These are phyloP conservation scores for Pueraria montana DNA, from an alignment of 306 rosid genomes.

Conservation along the genomic window DNA sequence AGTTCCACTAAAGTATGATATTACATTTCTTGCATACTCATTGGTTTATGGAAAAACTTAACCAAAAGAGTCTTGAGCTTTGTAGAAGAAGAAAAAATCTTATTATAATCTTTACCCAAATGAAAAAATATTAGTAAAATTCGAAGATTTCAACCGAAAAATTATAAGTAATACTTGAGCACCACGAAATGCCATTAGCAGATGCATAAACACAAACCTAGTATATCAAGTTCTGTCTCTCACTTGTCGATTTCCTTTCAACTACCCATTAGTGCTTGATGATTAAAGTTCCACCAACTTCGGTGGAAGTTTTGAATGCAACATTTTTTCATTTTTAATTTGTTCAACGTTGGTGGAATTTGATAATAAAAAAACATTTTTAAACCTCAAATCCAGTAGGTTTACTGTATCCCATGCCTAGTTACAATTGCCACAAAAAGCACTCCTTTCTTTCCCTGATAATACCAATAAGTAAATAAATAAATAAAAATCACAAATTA, in stretches of 20 bases:
- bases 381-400: constrained; percentile 19
- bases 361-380: background rate
- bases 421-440: constrained; percentile 3
- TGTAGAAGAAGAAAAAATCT: background rate
- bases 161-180: background rate
- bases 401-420: constrained; percentile 19
- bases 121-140: background rate
- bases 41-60: background rate
- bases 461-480: background rate
- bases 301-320: constrained; percentile 41
- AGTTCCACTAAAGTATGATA: constrained; percentile 16
- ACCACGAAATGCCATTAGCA: background rate
- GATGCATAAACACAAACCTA: background rate
- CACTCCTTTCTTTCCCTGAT: constrained; percentile 1
- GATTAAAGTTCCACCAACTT: constrained; percentile 46
- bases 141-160: background rate
- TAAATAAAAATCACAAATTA: background rate
- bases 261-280: constrained; percentile 49
- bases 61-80: background rate
- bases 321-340: constrained; percentile 30
- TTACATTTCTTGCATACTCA: background rate
- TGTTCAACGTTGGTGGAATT: constrained; percentile 10
- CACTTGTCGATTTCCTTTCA: constrained; percentile 8
- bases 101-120: background rate
- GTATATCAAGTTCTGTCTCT: background rate